A percentile compares a stretch with the other conserved stretches of the same genome.
These are phyloP conservation scores for Podospora anserina DNA, from an alignment of 495 filamentous ascomycete genomes.

Conservation along the genomic window DNA sequence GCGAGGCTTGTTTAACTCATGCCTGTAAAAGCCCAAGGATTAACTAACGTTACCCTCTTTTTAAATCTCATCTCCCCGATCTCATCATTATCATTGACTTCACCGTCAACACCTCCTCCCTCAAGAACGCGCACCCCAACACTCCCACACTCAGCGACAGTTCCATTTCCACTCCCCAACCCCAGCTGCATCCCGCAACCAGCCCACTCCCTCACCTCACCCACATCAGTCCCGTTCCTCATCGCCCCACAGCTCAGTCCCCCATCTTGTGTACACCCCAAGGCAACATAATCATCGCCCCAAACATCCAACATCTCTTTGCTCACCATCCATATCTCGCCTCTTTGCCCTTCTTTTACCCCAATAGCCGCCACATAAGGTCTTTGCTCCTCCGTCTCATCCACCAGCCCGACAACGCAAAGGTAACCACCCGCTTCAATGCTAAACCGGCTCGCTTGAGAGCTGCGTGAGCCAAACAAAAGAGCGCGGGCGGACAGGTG, in stretches of 20 bases:
- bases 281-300: neutral
- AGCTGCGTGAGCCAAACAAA: neutral
- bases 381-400: neutral
- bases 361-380: neutral
- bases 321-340: neutral
- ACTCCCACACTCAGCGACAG: neutral
- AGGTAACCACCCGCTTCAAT: neutral
- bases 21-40: neutral
- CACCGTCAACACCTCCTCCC: neutral
- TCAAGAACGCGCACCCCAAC: neutral
- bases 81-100: neutral
- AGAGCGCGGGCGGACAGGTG: neutral
- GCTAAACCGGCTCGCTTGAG: neutral
- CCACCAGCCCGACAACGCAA: neutral
- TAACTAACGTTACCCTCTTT: neutral
- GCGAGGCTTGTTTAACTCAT: neutral
- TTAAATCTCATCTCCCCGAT: neutral
- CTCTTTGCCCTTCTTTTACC: neutral
- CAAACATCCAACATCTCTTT: neutral
- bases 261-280: neutral
- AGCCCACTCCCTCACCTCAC: neutral
- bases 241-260: neutral
- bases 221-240: neutral
- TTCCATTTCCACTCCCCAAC: neutral
- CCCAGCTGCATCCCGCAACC: slow-evolving; percentile 3